phyloP scores from a whole-genome alignment of 1,139 yeast genomes.

The Lizanozyma gosingica region DNA sequence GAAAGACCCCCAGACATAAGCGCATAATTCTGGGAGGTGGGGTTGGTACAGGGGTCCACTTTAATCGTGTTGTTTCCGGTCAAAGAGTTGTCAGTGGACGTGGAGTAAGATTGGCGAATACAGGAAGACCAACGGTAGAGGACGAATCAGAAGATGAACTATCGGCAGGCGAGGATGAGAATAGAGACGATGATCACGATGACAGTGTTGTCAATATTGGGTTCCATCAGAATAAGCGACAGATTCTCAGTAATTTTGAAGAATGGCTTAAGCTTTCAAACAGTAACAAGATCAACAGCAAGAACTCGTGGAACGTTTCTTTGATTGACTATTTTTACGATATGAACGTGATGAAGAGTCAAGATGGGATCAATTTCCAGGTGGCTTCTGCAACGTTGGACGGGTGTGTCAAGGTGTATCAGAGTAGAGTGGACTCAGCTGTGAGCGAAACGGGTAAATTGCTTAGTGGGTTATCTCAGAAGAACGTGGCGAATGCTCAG shows the following conservation, averaged over 20 bases:
- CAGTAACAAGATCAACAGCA: conserved; percentile 66
- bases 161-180: neutral
- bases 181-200: neutral
- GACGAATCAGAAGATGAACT: neutral
- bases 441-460: conserved; percentile 85
- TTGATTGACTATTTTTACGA: conserved; percentile 82
- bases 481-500: conserved; percentile 16
- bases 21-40: neutral
- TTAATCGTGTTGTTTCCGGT: neutral
- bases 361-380: conserved; percentile 63
- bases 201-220: neutral
- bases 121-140: neutral
- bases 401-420: conserved; percentile 79
- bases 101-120: neutral
- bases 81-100: neutral
- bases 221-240: conserved; percentile 24
- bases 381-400: conserved; percentile 74
- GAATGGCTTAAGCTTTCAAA: conserved; percentile 90
- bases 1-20: neutral
- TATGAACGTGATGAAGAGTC: conserved; percentile 48
- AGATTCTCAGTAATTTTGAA: conserved; percentile 59
- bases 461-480: conserved; percentile 56
- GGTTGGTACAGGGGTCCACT: neutral
- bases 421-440: conserved; percentile 84
- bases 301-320: conserved; percentile 72